Percentiles rank a stretch among this genome's conserved stretches.
phyloP scores from a whole-genome alignment of 2,329 filamentous ascomycete species.

The Pyrenophora tritici-repentis region DNA sequence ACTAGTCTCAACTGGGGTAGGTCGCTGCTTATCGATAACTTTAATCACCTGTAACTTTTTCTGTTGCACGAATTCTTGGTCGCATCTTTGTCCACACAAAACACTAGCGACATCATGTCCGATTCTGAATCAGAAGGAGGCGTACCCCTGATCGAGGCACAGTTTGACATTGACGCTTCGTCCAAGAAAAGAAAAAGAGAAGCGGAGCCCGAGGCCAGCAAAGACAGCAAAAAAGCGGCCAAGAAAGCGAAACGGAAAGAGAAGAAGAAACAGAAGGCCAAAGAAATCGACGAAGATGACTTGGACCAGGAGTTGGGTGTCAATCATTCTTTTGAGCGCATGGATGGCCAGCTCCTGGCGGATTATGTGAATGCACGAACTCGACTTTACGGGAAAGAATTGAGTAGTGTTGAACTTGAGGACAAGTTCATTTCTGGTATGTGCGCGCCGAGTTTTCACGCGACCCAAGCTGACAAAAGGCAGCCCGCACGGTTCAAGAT shows the following conservation, averaged over 20 bases:
- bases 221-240: conserved; percentile 42
- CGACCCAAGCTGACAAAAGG: conserved; percentile 14
- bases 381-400: conserved; percentile 74
- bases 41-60: conserved; percentile 31
- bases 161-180: conserved; percentile 41
- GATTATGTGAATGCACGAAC: conserved; percentile 84
- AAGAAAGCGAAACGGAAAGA: conserved; percentile 52
- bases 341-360: conserved; percentile 82
- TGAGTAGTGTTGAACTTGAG: conserved; percentile 82
- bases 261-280: conserved; percentile 63
- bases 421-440: conserved; percentile 80
- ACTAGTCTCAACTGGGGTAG: conserved; percentile 13
- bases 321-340: conserved; percentile 78
- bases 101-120: conserved; percentile 48
- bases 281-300: conserved; percentile 67
- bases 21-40: conserved; percentile 37
- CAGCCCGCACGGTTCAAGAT: conserved; percentile 77
- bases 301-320: conserved; percentile 59
- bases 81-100: conserved; percentile 24
- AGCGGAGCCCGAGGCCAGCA: conserved; percentile 35
- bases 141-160: conserved; percentile 51
- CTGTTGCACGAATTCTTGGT: conserved; percentile 19
- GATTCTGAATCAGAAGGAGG: conserved; percentile 52
- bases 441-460: neutral
- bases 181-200: conserved; percentile 52